Base-by-base conservation (phyloP, 108 stramenopile genomes). In the Skeletonema menzelii region DNA sequence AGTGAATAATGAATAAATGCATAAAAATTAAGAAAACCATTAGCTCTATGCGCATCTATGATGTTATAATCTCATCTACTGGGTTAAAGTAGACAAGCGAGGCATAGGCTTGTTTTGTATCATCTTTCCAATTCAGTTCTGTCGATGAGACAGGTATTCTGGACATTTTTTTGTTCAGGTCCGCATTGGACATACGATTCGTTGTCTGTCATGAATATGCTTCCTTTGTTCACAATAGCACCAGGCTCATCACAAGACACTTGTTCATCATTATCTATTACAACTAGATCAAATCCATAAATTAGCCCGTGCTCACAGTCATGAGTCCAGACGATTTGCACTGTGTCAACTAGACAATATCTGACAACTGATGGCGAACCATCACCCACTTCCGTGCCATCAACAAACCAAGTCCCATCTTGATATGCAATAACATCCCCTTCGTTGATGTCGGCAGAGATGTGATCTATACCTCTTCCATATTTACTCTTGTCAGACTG, bases 271-370 rank as follows among this genome's bases (percentile, higher is more conserved):
- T 17, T 27, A 32, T 77, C 31, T 17, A 20, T 63, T 15, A 35
- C 59, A n/a, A 0, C 22, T 6, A 87, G 14, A 22, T 65, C 70
- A 47, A 86, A 67, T 35, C 86, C 90, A 47, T 86, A 74, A 17
- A 91, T 53, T n/a, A 89, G 79, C 8, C 91, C 91, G 69, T 91
- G 91, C 63, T 91, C 91, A 69, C 91, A 91, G 68, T 91, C 86
- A 73, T 91, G 91, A 7, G 91, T 91, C 91, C 91, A 91, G 11
- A 91, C 91, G 0, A 91, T 30, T 70, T 91, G 91, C 10, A 89
- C 70, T 4, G 78, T 76, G 34, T 87, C 88, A 1, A 91, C 75
- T 8, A 57, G 30, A 46, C 65, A 63, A 71, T 76, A 87, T 26
- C 61, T 32, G 26, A 76, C 73, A 19, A 12, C 24, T n/a, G 67